Base-by-base conservation (phyloP, 257 asterid species). In the Thymus mandschuricus region DNA sequence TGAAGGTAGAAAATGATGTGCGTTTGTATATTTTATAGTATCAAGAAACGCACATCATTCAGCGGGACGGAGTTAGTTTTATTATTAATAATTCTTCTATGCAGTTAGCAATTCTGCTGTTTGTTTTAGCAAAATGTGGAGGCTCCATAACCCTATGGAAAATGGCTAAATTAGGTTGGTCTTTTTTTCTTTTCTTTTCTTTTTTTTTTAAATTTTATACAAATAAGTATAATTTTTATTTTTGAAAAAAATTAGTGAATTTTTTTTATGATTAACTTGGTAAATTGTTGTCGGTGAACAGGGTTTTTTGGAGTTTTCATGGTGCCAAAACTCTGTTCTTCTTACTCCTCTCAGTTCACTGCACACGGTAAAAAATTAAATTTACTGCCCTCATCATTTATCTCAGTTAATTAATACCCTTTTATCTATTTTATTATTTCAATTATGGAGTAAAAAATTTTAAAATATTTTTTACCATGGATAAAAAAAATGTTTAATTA, bases 121-220 rank as follows among this genome's bases (percentile, higher is more conserved):
- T 86, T 82, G 77, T 87, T 81, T 83, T 91, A 78, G 98, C 97
- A 76, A 76, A 87, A 78, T 90, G 87, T 78, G 98, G 99, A 57
- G 83, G 89, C 85, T 88, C 91, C 61, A 86, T 94, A 72, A 91
- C 97, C 46, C 76, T 89, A 6, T 91, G 95, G 97, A 94, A 94
- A 77, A 82, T 94, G 96, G 80, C 94, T 66, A 94, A 88, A 86
- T 78, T 94, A 62, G 91, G 97, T 94, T 78, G 69, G 84, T 73
- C 35, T 43, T 15, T 1, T 31, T 62, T 1, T 51, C 10, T 21
- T n/a, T 43, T 15, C 0, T 31, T 62, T 1, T 51, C 10, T 21
- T n/a, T 0, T 28, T 8, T 38, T 38, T 41, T 41, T 41, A 41
- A 43, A 43, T 43, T 6, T 6, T 3, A 6, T 43, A 43, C 7